Percentiles rank a stretch among this genome's conserved stretches.
These are phyloP conservation scores for Calonectria fujianensis DNA, from an alignment of 2,329 filamentous ascomycete species.

Conservation along the genomic window DNA sequence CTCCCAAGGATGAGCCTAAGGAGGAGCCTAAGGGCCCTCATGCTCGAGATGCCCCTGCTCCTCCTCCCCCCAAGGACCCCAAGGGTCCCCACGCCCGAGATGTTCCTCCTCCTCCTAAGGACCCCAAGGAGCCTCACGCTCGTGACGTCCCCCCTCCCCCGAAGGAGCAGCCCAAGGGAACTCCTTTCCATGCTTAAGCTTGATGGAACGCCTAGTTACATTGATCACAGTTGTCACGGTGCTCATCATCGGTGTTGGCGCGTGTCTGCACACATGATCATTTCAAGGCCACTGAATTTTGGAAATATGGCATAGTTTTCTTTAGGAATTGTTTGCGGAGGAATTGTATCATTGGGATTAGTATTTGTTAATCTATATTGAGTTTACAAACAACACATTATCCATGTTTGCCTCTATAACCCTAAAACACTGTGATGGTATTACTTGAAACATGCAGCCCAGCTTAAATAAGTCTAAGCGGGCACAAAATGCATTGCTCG, in stretches of 20 bases:
- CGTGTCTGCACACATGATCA: neutral
- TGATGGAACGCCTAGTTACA: too few relatives aligned
- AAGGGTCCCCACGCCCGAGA: neutral
- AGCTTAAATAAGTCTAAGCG: too few relatives aligned
- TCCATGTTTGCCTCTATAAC: neutral
- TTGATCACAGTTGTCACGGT: neutral
- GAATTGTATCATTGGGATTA: neutral
- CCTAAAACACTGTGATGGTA: neutral
- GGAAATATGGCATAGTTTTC: neutral
- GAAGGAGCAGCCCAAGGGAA: constrained; percentile 8
- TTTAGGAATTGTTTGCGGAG: neutral
- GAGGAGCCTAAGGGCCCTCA: neutral
- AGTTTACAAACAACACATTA: neutral
- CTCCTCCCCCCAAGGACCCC: neutral
- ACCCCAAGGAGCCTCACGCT: neutral
- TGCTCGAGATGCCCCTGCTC: neutral
- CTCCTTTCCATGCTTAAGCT: constrained; percentile 12
- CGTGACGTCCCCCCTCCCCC: neutral
- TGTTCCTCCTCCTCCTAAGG: neutral
- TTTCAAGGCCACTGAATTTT: too few relatives aligned
- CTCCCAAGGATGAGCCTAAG: neutral
- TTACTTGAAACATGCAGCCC: neutral
- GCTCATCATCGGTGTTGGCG: neutral
- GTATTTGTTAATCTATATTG: neutral
- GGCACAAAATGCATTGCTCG: too few relatives aligned